Conservation (phyloP, 257 asterid species). For the Salvia rosmarinus region DNA sequence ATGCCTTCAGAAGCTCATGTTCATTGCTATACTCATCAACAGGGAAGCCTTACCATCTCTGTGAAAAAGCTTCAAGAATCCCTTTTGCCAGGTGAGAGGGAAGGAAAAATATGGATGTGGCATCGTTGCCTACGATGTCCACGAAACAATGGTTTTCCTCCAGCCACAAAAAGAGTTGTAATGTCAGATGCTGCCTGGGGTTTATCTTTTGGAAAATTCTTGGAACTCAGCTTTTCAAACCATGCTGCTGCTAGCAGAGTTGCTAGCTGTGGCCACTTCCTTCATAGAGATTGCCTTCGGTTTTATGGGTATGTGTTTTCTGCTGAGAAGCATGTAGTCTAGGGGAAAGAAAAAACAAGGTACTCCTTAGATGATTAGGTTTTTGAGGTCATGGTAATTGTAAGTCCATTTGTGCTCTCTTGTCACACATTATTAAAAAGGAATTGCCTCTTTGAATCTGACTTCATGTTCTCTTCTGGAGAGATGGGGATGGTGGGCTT, state of each 20-base stretch:
- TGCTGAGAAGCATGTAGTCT: constrained; percentile 6
- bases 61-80: constrained; percentile 56
- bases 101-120: constrained; percentile 90
- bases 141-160: constrained; percentile 66
- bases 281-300: constrained; percentile 85
- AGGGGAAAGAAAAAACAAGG: neutral
- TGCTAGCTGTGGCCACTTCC: constrained; percentile 85
- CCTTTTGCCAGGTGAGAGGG: constrained; percentile 67
- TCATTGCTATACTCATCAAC: constrained; percentile 76
- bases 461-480: neutral
- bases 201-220: constrained; percentile 73
- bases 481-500: neutral
- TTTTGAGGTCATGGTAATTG: constrained; percentile 3
- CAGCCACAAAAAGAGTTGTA: constrained; percentile 64
- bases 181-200: constrained; percentile 89
- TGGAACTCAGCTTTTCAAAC: constrained; percentile 83
- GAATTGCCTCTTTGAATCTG: constrained; percentile 15
- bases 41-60: constrained; percentile 78
- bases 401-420: constrained; percentile 28
- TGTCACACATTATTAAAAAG: constrained; percentile 11
- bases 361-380: constrained; percentile 7
- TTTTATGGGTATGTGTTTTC: constrained; percentile 64
- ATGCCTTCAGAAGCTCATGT: constrained; percentile 82
- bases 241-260: constrained; percentile 88
- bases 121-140: constrained; percentile 83